A percentile compares a stretch with the other conserved stretches of the same genome.
These are phyloP conservation scores for Vigna radiata DNA, from an alignment of 306 rosid species.

Conservation along the genomic window DNA sequence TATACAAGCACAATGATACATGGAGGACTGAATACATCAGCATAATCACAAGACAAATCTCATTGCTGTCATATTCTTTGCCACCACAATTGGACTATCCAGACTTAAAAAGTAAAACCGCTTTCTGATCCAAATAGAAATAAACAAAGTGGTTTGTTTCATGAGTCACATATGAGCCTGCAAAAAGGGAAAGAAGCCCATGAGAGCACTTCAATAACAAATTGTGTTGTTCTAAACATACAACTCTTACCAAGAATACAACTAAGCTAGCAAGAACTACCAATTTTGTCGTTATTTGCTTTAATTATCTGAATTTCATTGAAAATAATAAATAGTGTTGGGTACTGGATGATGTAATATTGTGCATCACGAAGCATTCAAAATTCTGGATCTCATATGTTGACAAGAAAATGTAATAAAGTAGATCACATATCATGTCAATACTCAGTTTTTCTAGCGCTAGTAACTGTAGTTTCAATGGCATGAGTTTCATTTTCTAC, in stretches of 20 bases:
- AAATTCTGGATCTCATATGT: not conserved
- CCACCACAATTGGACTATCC: constrained; percentile 56
- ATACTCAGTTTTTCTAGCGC: not conserved
- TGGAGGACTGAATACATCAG: constrained; percentile 50
- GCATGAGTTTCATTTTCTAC: not conserved
- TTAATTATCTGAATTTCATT: constrained; percentile 21
- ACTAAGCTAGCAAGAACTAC: constrained; percentile 10
- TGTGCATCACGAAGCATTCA: not conserved
- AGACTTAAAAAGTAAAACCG: constrained; percentile 84
- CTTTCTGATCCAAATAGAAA: constrained; percentile 95
- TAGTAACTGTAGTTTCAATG: not conserved
- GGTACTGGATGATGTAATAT: not conserved
- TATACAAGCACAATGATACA: constrained; percentile 68
- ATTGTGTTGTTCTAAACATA: not conserved
- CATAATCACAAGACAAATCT: constrained; percentile 49
- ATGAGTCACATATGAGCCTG: constrained; percentile 95
- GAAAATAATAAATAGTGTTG: not conserved
- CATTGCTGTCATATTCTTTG: constrained; percentile 37
- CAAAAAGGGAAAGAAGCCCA: constrained; percentile 31
- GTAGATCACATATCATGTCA: not conserved
- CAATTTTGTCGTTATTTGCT: constrained; percentile 14
- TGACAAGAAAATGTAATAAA: not conserved
- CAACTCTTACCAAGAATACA: not conserved
- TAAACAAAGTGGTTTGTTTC: constrained; percentile 93
- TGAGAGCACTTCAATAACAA: constrained; percentile 29